These are phyloP conservation scores for Chaetomium olivaceum DNA, from an alignment of 2,329 filamentous ascomycete genomes.

Conservation along the genomic window DNA sequence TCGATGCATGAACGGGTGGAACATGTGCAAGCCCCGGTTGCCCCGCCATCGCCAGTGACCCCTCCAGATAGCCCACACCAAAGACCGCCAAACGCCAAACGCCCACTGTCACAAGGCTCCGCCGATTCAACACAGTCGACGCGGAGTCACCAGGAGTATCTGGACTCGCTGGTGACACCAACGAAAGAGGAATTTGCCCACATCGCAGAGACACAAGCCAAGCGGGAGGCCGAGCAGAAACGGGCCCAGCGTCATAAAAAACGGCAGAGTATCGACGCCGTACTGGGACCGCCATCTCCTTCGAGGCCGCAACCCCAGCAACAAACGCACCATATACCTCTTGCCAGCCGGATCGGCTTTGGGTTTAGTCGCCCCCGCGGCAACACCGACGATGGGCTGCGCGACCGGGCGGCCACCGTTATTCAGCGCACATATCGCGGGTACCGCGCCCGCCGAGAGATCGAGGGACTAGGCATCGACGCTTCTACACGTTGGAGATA, in stretches of 20 bases:
- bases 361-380: constrained; percentile 18
- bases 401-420: constrained; percentile 52
- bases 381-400: constrained; percentile 30
- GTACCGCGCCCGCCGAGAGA: constrained; percentile 69
- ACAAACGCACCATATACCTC: constrained; percentile 10
- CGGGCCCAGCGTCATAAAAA: constrained; percentile 27
- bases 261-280: constrained; percentile 25
- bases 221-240: constrained; percentile 33
- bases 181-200: constrained; percentile 30
- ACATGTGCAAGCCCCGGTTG: not conserved
- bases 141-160: constrained; percentile 25
- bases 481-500: constrained; percentile 71
- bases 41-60: not conserved
- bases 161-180: constrained; percentile 31
- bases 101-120: constrained; percentile 11
- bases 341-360: constrained; percentile 21
- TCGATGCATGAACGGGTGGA: not conserved
- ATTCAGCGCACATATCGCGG: constrained; percentile 77
- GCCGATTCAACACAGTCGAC: constrained; percentile 14
- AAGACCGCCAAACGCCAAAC: not conserved
- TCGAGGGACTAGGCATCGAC: constrained; percentile 68
- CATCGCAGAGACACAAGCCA: constrained; percentile 30
- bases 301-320: not conserved
- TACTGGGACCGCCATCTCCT: not conserved
- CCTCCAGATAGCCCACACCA: not conserved